A percentile compares a stretch with the other conserved stretches of the same genome.
phyloP scores from a whole-genome alignment of 2,329 filamentous ascomycete species.

The Ustilaginoidea virens region DNA sequence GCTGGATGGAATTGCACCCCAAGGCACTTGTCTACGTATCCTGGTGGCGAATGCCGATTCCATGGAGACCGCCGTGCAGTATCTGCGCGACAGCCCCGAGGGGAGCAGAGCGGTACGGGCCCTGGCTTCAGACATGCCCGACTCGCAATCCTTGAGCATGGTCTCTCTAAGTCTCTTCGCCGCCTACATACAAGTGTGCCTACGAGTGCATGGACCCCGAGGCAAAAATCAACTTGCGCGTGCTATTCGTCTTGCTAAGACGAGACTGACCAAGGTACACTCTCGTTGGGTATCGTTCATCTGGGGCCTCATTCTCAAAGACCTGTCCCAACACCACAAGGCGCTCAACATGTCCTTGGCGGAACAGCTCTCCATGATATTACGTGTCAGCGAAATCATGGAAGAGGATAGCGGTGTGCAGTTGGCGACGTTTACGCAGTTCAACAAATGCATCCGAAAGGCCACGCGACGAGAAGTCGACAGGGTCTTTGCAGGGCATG shows the following conservation, averaged over 20 bases:
- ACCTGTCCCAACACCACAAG: slow-evolving; percentile 15
- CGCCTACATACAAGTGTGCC: slow-evolving; percentile 29
- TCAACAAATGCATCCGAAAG: slow-evolving; percentile 10
- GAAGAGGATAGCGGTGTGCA: slow-evolving; percentile 11
- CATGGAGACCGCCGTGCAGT: slow-evolving; percentile 29
- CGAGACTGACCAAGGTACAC: slow-evolving; percentile 10
- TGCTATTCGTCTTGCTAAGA: slow-evolving; percentile 15
- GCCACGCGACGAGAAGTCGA: slow-evolving; percentile 10
- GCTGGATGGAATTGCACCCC: slow-evolving; percentile 29
- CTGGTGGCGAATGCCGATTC: slow-evolving; percentile 38
- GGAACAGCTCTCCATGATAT: slow-evolving; percentile 15
- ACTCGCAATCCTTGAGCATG: slow-evolving; percentile 9
- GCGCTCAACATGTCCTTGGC: slow-evolving; percentile 12
- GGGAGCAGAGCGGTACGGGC: slow-evolving; percentile 4
- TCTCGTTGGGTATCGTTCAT: slow-evolving; percentile 15
- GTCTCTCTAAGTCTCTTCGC: slow-evolving; percentile 24
- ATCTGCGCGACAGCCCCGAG: slow-evolving; percentile 29
- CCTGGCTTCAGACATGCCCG: slow-evolving; percentile 11
- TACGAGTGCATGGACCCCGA: slow-evolving; percentile 8
- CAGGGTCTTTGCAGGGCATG: slow-evolving; percentile 5
- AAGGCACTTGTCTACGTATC: slow-evolving; percentile 33
- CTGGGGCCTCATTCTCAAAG: slow-evolving; percentile 20
- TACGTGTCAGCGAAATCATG: slow-evolving; percentile 14
- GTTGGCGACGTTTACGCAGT: slow-evolving; percentile 8
- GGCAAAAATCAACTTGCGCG: slow-evolving; percentile 13